phyloP scores from a whole-genome alignment of 768 basidiomycete genomes.

The Tylopilus plumbeoviolaceoides region DNA sequence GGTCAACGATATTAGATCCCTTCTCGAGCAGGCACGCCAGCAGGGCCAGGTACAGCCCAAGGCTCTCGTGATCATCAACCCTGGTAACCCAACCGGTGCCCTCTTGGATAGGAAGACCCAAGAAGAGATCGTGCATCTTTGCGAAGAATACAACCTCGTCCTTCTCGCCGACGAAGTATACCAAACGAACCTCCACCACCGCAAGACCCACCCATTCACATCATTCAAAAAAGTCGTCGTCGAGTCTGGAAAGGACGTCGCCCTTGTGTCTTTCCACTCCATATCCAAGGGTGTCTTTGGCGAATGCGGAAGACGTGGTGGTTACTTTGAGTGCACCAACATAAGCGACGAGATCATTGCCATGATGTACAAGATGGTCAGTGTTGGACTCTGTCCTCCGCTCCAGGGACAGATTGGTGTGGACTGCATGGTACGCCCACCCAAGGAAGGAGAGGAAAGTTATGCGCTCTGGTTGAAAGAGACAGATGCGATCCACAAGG shows the following conservation, averaged over 20 bases:
- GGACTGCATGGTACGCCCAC: slow-evolving; percentile 91
- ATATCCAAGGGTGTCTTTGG: slow-evolving; percentile 92
- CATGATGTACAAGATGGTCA: slow-evolving; percentile 95
- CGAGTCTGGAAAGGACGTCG: slow-evolving; percentile 52
- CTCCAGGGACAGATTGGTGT: slow-evolving; percentile 91
- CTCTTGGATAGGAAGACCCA: slow-evolving; percentile 72
- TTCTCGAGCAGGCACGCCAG: slow-evolving; percentile 59
- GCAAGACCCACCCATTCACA: slow-evolving; percentile 67
- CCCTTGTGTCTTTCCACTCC: slow-evolving; percentile 94
- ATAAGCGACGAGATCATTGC: slow-evolving; percentile 72
- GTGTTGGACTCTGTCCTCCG: slow-evolving; percentile 85
- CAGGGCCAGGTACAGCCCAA: slow-evolving; percentile 60
- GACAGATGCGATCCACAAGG: slow-evolving; percentile 73
- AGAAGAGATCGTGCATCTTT: slow-evolving; percentile 72
- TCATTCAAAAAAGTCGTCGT: slow-evolving; percentile 91
- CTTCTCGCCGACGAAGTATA: slow-evolving; percentile 99
- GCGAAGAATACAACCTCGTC: slow-evolving; percentile 80
- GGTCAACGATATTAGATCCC: slow-evolving; percentile 58
- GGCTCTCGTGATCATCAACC: slow-evolving; percentile 96
- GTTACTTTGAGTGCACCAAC: slow-evolving; percentile 93
- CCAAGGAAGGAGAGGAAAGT: slow-evolving; percentile 67
- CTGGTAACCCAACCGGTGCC: slow-evolving; percentile 94
- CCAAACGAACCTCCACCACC: slow-evolving; percentile 84
- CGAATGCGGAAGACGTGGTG: slow-evolving; percentile 96
- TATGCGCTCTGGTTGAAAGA: slow-evolving; percentile 81